phyloP scores from a whole-genome alignment of 768 basidiomycete species.

The Lactarius pseudohatsudake region DNA sequence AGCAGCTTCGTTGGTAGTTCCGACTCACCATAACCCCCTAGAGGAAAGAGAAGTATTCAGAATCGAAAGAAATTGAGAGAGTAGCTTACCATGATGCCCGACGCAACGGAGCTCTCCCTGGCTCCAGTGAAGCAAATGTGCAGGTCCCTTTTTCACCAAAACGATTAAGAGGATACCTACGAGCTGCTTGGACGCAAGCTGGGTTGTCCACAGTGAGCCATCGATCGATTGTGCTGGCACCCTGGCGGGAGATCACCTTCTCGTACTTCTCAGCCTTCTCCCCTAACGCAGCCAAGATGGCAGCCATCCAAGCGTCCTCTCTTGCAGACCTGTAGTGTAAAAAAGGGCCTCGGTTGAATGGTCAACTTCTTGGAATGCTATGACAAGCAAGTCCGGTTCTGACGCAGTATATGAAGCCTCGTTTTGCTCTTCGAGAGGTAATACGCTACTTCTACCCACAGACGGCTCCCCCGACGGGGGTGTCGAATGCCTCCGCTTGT shows the following conservation, averaged over 20 bases:
- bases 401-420: slow-evolving; percentile 18
- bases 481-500: slow-evolving; percentile 24
- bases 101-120: slow-evolving; percentile 53
- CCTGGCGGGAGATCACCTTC: slow-evolving; percentile 47
- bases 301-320: slow-evolving; percentile 71
- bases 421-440: not conserved
- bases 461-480: slow-evolving; percentile 33
- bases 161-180: slow-evolving; percentile 80
- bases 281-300: slow-evolving; percentile 69
- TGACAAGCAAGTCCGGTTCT: slow-evolving; percentile 68
- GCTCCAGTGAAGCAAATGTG: slow-evolving; percentile 53
- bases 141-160: slow-evolving; percentile 57
- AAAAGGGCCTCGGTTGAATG: slow-evolving; percentile 75
- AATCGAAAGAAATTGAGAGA: not conserved
- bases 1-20: not conserved
- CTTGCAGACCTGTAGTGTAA: slow-evolving; percentile 58
- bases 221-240: not conserved
- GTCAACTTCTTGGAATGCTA: slow-evolving; percentile 82
- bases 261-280: slow-evolving; percentile 61
- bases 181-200: slow-evolving; percentile 77
- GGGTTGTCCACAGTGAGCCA: not conserved
- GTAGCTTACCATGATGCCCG: slow-evolving; percentile 67
- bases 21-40: slow-evolving; percentile 17
- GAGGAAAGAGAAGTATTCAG: not conserved
- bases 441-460: slow-evolving; percentile 20